Conservation (phyloP, 2,329 filamentous ascomycete species). For the Colletotrichum camelliae region DNA sequence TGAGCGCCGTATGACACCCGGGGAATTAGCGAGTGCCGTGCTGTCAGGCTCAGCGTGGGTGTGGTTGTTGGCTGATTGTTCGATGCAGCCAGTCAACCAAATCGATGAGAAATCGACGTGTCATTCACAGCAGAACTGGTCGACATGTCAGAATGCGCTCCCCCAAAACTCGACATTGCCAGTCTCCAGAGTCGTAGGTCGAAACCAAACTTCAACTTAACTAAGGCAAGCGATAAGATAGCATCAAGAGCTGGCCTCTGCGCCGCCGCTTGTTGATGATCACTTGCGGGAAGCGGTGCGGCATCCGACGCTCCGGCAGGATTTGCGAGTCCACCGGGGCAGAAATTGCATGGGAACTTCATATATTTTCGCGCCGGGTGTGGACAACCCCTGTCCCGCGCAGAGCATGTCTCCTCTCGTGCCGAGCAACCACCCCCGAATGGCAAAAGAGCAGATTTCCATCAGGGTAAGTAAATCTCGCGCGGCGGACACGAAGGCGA, state of each 20-base stretch:
- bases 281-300: neutral
- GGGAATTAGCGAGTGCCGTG: slow-evolving; percentile 8
- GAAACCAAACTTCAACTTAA: neutral
- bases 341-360: neutral
- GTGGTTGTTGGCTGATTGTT: neutral
- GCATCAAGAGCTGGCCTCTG: neutral
- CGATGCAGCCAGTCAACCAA: neutral
- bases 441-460: neutral
- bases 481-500: neutral
- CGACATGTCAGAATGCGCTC: neutral
- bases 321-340: neutral
- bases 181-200: neutral
- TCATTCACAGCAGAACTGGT: neutral
- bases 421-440: neutral
- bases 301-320: neutral
- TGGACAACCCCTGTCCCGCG: neutral
- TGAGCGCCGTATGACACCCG: neutral
- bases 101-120: neutral
- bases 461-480: neutral
- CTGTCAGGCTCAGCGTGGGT: neutral
- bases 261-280: neutral
- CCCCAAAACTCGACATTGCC: neutral
- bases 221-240: neutral
- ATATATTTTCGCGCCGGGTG: neutral
- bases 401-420: neutral